Evolutionary conservation across 78 protist species (phyloP), one percentile per base, ranked within the genome.

Genomic region (Fonticula alba): DNA sequence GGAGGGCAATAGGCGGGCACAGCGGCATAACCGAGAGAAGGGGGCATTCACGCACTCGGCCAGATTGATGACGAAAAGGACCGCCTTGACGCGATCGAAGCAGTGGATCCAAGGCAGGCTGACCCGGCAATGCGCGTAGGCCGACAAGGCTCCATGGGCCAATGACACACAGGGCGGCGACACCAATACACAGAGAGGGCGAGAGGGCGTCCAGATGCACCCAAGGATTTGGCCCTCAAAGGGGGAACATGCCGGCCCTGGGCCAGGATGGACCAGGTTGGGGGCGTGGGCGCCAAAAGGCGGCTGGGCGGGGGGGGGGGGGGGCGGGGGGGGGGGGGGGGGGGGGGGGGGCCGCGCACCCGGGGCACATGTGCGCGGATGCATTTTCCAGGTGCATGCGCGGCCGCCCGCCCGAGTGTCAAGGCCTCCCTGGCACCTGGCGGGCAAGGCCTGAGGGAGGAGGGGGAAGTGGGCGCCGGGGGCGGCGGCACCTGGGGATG

Each of bases 51-150:
- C 49, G 3, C 46, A 71, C 33, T 53, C 79, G 11, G 70, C 69
- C 61, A 47, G 35, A 11, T 53, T 32, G 20, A 41, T 66, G 27
- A 74, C 62, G 58, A n/a, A 74, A 7, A 74, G 14, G 52, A 74
- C 35, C 15, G 75, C 51, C 3, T 41, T 74, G 14, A 74, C 74
- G 61, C 53, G 72, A 4, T 65, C 75, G 26, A 74, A 74, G 55
- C 68, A 51, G 57, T 73, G 78, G 49, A 79, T 52, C 83, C 83
- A 72, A 55, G 73, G 73, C 17, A 49, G 27, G 17, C 83, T 33
- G 68, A 73, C 80, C 56, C 62, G 73, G 31, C 83, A 64, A 62
- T 79, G 83, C 27, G 79, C 83, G 36, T 79, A 79, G 26, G 73
- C 75, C 41, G 73, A 79, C 32, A 37, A 27, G 53, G 73, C n/a